Evolutionary conservation across 1,284 basidiomycete genomes (phyloP), one percentile per base, ranked within the genome.

Genomic region (Cutaneotrichosporon daszewskae): DNA sequence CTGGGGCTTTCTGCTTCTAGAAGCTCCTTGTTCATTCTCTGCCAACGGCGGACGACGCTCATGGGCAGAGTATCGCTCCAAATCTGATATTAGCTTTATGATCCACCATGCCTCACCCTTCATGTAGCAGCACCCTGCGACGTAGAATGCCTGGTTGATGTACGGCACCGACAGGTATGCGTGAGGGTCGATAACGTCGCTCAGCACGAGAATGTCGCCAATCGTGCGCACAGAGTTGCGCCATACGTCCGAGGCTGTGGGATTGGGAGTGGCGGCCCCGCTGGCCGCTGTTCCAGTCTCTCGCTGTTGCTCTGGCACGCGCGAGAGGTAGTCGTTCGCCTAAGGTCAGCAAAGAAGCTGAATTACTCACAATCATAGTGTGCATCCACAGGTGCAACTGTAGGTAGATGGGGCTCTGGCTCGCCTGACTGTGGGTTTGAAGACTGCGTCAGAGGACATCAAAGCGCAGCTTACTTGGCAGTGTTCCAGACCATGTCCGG

Each of bases 351-450:
- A n/a, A n/a, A n/a, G n/a, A n/a, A n/a, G n/a, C n/a, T n/a, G n/a
- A n/a, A n/a, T n/a, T n/a, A n/a, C n/a, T n/a, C n/a, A n/a, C n/a
- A 3, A 59, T 48, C 31, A 62, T 59, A 3, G 56, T 56, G 38
- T 60, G 58, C 53, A 58, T 59, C 58, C 58, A 62, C 16, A 62
- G 43, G 46, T 62, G 60, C 1, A 60, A 32, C 27, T 56, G 54
- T 11, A 62, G 43, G 37, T 53, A 62, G 7, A 57, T 55, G 3
- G 50, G 31, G 16, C 47, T 52, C 35, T 56, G 51, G 17, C 49
- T 35, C 3, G 43, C 48, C 7, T 32, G 41, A 18, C 36, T 31
- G 35, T 62, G 55, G 7, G 37, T 25, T 41, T 60, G 58, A 7
- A 62, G 45, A 48, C n/a, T n/a, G n/a, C n/a, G n/a, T n/a, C n/a